Evolutionary conservation across 352 stramenopile genomes (phyloP).

Genomic region (Globisporangium radiosum): DNA sequence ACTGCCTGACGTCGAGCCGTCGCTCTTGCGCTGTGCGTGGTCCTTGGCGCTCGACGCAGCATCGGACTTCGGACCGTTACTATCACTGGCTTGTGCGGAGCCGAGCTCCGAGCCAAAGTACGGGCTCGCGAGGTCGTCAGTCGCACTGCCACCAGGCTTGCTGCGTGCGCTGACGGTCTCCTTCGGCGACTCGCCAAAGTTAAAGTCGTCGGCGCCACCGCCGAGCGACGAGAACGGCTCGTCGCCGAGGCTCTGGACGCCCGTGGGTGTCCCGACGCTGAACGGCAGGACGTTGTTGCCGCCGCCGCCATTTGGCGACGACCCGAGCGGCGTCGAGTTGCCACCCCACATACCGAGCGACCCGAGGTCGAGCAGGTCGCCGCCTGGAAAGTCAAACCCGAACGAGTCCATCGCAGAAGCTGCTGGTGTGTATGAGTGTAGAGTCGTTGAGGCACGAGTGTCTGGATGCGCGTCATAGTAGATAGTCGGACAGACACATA

Average conservation of each 20-base stretch:
- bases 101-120: conserved; percentile 74
- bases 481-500: too few relatives aligned
- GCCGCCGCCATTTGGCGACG: conserved; percentile 45
- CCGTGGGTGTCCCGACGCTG: conserved; percentile 79
- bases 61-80: background rate
- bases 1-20: background rate
- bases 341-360: conserved; percentile 66
- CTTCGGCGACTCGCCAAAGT: conserved; percentile 76
- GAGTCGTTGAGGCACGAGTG: too few relatives aligned
- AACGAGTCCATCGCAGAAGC: conserved; percentile 66
- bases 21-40: conserved; percentile 20
- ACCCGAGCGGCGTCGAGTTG: conserved; percentile 53
- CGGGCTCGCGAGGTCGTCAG: conserved; percentile 33
- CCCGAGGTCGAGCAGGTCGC: conserved; percentile 70
- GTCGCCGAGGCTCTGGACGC: conserved; percentile 76
- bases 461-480: too few relatives aligned
- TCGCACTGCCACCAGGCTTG: conserved; percentile 8
- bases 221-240: conserved; percentile 55
- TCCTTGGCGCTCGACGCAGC: conserved; percentile 16
- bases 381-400: conserved; percentile 72
- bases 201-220: conserved; percentile 58
- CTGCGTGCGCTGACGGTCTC: conserved; percentile 15
- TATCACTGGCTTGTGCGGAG: conserved; percentile 14
- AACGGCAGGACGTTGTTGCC: conserved; percentile 46
- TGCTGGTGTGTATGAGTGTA: background rate